Conservation (phyloP, 208 protist genomes). For the Trypanosoma melophagium region DNA sequence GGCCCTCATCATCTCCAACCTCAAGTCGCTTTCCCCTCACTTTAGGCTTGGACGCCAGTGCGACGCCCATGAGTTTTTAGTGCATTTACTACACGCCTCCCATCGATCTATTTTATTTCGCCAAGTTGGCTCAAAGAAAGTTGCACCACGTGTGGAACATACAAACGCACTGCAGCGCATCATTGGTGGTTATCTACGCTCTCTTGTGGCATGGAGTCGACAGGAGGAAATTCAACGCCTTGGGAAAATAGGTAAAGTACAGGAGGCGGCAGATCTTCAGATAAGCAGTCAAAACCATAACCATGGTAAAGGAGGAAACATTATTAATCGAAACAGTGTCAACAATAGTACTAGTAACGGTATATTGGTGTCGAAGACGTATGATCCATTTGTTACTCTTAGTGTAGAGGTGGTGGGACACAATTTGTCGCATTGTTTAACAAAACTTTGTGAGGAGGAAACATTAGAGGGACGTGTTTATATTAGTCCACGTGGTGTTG, state of each 20-base stretch:
- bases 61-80: slow-evolving; percentile 91
- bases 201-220: slow-evolving; percentile 76
- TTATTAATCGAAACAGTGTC: too few species aligned
- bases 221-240: slow-evolving; percentile 83
- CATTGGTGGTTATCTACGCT: slow-evolving; percentile 82
- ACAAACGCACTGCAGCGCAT: slow-evolving; percentile 84
- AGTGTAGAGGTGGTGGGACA: slow-evolving; percentile 71
- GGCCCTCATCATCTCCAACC: slow-evolving; percentile 50
- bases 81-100: slow-evolving; percentile 78
- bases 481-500: slow-evolving; percentile 68
- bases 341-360: slow-evolving; percentile 22
- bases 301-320: neutral
- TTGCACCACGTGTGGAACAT: slow-evolving; percentile 53
- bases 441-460: slow-evolving; percentile 72
- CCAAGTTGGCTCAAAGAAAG: slow-evolving; percentile 67
- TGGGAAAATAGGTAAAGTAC: slow-evolving; percentile 53
- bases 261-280: slow-evolving; percentile 74
- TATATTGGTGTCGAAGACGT: slow-evolving; percentile 75
- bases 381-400: slow-evolving; percentile 84
- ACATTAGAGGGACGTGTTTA: slow-evolving; percentile 75
- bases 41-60: slow-evolving; percentile 83
- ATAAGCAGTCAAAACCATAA: slow-evolving; percentile 34
- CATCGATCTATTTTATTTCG: slow-evolving; percentile 80
- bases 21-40: slow-evolving; percentile 66
- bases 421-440: slow-evolving; percentile 75